These are phyloP conservation scores for Ogataea corticis DNA, from an alignment of 805 yeast genomes.

Conservation along the genomic window DNA sequence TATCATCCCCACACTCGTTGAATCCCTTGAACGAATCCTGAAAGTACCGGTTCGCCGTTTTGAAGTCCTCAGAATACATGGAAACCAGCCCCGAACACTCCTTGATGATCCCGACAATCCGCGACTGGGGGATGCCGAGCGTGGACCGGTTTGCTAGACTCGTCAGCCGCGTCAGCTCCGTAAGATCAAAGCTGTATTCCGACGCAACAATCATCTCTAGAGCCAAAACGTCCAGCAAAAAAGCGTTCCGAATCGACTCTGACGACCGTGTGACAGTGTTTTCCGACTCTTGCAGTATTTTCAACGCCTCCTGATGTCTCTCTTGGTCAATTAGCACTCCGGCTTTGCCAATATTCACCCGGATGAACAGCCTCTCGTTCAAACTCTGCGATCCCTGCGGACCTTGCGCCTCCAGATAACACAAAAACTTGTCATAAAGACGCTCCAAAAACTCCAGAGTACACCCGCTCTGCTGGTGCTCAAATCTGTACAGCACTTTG, in stretches of 20 bases:
- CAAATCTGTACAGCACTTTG: conserved; percentile 32
- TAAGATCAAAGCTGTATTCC: conserved; percentile 35
- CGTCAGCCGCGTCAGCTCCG: conserved; percentile 47
- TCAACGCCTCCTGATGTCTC: conserved; percentile 34
- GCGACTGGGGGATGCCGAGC: conserved; percentile 74
- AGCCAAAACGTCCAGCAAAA: conserved; percentile 64
- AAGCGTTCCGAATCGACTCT: conserved; percentile 48
- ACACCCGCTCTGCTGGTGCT: conserved; percentile 19
- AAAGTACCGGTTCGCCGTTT: conserved; percentile 48
- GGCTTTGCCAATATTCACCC: conserved; percentile 47
- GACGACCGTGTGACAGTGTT: conserved; percentile 37
- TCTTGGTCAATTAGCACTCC: conserved; percentile 36
- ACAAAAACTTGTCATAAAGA: conserved; percentile 24
- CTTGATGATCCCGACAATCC: conserved; percentile 68
- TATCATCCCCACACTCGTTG: conserved; percentile 60
- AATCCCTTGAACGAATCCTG: conserved; percentile 49
- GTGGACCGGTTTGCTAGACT: conserved; percentile 47
- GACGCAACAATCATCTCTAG: conserved; percentile 59
- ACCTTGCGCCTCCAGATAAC: conserved; percentile 15
- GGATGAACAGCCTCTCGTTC: conserved; percentile 46
- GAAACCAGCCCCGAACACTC: conserved; percentile 75
- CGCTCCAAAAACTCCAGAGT: conserved; percentile 18
- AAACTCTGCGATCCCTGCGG: conserved; percentile 15
- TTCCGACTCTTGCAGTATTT: conserved; percentile 40
- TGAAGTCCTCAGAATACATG: conserved; percentile 60